These are phyloP conservation scores for Podila epigama DNA, from an alignment of 192 early-diverging fungal species.

Conservation along the genomic window DNA sequence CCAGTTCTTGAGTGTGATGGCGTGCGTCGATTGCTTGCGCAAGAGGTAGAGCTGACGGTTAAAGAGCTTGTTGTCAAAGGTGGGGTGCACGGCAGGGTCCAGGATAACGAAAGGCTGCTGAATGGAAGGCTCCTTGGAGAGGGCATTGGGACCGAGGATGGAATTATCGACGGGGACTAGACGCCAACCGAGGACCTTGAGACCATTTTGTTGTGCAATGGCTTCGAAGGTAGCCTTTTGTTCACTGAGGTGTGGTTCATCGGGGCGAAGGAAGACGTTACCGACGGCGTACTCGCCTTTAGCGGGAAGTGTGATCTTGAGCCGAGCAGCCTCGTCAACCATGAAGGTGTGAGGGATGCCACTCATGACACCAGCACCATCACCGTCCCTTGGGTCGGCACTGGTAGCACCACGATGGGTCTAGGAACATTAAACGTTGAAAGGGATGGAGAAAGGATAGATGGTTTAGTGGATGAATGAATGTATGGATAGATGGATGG, in stretches of 20 bases:
- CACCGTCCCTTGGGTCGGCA: slow-evolving; percentile 94
- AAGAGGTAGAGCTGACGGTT: slow-evolving; percentile 89
- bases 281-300: slow-evolving; percentile 95
- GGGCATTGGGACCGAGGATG: slow-evolving; percentile 90
- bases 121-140: slow-evolving; percentile 90
- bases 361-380: slow-evolving; percentile 98
- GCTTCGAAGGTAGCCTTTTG: slow-evolving; percentile 83
- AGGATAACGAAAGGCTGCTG: slow-evolving; percentile 91
- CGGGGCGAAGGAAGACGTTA: slow-evolving; percentile 89
- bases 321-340: slow-evolving; percentile 63
- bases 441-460: neutral
- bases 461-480: neutral
- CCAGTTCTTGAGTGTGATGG: slow-evolving; percentile 87
- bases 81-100: slow-evolving; percentile 40
- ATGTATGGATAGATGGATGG: too few relatives aligned
- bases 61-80: slow-evolving; percentile 69
- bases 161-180: slow-evolving; percentile 82
- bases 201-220: slow-evolving; percentile 75
- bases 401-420: slow-evolving; percentile 96
- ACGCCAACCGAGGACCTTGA: slow-evolving; percentile 90
- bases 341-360: slow-evolving; percentile 94
- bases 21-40: slow-evolving; percentile 89
- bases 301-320: slow-evolving; percentile 73
- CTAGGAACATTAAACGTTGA: slow-evolving; percentile 1
- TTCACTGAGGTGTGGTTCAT: slow-evolving; percentile 62